Evolutionary conservation across 805 yeast genomes (phyloP).

Genomic region (Candida boleticola): DNA sequence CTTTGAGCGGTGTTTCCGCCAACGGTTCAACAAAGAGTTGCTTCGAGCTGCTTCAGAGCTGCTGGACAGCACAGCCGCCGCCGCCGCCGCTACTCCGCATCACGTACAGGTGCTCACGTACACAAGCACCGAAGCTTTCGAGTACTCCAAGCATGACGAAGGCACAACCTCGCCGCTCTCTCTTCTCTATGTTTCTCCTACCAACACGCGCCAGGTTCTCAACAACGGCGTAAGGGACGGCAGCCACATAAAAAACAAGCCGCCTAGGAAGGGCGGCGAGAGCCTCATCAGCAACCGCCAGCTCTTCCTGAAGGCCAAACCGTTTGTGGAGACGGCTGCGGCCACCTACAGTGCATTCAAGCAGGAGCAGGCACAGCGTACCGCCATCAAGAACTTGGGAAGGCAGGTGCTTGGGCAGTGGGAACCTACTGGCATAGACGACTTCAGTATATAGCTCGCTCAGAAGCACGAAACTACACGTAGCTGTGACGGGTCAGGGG

Average conservation of each 20-base stretch:
- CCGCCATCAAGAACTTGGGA: conserved; percentile 22
- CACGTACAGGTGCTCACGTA: conserved; percentile 20
- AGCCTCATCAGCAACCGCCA: conserved; percentile 34
- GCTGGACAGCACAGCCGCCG: background rate
- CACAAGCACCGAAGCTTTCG: conserved; percentile 11
- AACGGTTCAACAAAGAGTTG: conserved; percentile 14
- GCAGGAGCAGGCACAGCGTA: conserved; percentile 23
- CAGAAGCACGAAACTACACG: too few relatives aligned
- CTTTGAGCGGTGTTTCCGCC: conserved; percentile 42
- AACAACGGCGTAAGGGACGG: conserved; percentile 66
- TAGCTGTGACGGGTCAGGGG: too few relatives aligned
- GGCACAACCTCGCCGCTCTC: conserved; percentile 30
- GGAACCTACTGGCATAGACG: conserved; percentile 45
- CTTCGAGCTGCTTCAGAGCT: conserved; percentile 10
- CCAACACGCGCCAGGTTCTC: conserved; percentile 35
- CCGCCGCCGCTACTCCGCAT: conserved; percentile 7
- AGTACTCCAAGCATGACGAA: conserved; percentile 20
- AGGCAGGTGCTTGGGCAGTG: conserved; percentile 42
- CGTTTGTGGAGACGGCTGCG: background rate
- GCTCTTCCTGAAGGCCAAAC: conserved; percentile 14
- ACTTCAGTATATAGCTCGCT: conserved; percentile 25
- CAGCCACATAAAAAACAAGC: conserved; percentile 41
- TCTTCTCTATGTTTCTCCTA: conserved; percentile 23
- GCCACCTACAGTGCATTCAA: conserved; percentile 33
- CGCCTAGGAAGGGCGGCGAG: conserved; percentile 44